Evolutionary conservation across 2,329 filamentous ascomycete species (phyloP), one percentile per base, ranked within the genome.

Genomic region (Gaeumannomyces sp.): DNA sequence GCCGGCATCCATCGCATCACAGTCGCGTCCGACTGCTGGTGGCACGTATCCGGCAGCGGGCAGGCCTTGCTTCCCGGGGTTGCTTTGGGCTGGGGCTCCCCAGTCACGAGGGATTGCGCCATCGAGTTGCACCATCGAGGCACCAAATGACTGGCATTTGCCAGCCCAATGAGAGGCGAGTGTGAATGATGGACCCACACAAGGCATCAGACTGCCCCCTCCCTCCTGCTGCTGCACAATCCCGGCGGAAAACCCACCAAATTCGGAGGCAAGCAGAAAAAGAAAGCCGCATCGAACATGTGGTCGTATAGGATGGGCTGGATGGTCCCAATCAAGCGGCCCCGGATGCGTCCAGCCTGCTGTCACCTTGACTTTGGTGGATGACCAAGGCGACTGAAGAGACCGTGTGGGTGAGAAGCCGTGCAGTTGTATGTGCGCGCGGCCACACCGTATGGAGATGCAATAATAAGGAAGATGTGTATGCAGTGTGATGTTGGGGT

Each of bases 61-160:
- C 45, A 2, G 45, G 45, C 45, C 45, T 53, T n/a, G 45, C 45
- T 22, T 38, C 45, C 19, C 4, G 7, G 19, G 19, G 22, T 53
- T 53, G 19, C 22, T 22, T n/a, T 10, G 45, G 45, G 22, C 22
- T 53, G 45, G 45, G 33, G 45, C 29, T 62, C 38, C 45, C 50
- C 28, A 19, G 80, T 86, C 84, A 85, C 83, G 83, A 79, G 83
- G 75, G 83, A 86, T 87, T 80, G 82, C 84, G 82, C 80, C 83
- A 86, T 86, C 79, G 75, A 70, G 73, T 64, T 58, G 62, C 62
- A 64, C 62, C 62, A 64, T 64, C 57, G 62, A 58, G 29, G 16
- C 38, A 33, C 35, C 45, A 53, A 53, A 53, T 53, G 45, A 73
- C 68, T 67, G 68, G 69, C 74, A 80, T 79, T 81, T 79, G 77